Evolutionary conservation across 495 filamentous ascomycete genomes (phyloP).

Genomic region (Lineolata rhizophorae): DNA sequence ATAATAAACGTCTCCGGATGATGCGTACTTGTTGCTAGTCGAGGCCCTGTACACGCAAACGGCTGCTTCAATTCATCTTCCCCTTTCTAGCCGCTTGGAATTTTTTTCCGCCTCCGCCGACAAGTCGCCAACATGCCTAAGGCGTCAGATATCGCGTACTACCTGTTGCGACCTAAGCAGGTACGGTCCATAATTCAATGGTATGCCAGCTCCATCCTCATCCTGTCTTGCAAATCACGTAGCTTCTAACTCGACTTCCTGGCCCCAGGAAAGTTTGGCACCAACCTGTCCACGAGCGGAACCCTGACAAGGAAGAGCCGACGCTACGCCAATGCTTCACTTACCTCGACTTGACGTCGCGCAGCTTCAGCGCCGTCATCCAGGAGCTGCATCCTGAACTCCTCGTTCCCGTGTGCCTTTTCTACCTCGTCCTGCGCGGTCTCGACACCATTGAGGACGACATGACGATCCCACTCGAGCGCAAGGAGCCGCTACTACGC

Average conservation of each 20-base stretch:
- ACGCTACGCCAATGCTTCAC: conserved; percentile 64
- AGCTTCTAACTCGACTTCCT: too few species aligned
- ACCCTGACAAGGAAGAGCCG: conserved; percentile 47
- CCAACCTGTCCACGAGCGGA: conserved; percentile 69
- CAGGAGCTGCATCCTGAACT: conserved; percentile 88
- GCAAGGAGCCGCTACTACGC: conserved; percentile 72
- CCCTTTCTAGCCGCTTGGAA: too few species aligned
- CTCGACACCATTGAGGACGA: conserved; percentile 97
- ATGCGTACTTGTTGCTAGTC: too few species aligned
- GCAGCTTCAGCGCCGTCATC: conserved; percentile 85
- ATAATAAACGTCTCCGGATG: too few species aligned
- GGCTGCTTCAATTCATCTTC: too few species aligned
- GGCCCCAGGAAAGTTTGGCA: conserved; percentile 99
- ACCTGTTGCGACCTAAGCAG: conserved; percentile 52
- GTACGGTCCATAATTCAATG: conserved; percentile 82
- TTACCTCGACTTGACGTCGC: conserved; percentile 70
- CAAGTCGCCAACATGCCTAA: too few species aligned
- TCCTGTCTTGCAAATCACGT: not conserved
- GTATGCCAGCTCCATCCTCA: conserved; percentile 23
- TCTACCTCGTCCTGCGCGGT: conserved; percentile 78
- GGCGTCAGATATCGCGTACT: conserved; percentile 34
- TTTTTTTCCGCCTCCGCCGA: too few species aligned
- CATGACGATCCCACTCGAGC: conserved; percentile 63
- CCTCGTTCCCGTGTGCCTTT: conserved; percentile 71
- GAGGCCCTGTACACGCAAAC: too few species aligned